Evolutionary conservation across 1,284 basidiomycete genomes (phyloP).

Genomic region (Irpex rosettiformis): DNA sequence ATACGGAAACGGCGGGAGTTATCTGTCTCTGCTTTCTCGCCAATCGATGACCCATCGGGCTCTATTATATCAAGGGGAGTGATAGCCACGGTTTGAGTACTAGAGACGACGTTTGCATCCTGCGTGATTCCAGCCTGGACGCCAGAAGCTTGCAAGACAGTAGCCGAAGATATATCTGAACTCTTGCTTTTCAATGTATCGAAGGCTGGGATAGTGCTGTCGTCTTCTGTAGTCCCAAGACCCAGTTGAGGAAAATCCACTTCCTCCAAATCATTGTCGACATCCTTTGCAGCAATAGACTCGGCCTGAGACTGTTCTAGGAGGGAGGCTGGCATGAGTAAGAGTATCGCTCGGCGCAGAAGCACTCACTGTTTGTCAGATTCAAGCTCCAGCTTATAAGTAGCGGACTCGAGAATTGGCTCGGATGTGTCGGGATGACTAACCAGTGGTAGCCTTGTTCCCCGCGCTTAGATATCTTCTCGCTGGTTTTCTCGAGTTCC

Average conservation of each 20-base stretch:
- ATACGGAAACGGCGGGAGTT: conserved; percentile 20
- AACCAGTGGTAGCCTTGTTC: too few relatives aligned
- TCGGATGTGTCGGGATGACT: too few relatives aligned
- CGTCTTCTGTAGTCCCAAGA: background rate
- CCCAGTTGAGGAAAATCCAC: too few relatives aligned
- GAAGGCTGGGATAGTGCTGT: background rate
- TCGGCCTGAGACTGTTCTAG: background rate
- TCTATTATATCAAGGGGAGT: background rate
- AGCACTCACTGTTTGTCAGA: too few relatives aligned
- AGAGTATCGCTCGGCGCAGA: too few relatives aligned
- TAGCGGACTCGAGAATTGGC: too few relatives aligned
- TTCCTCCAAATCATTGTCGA: background rate
- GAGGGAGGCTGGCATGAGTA: background rate
- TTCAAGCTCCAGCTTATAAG: too few relatives aligned
- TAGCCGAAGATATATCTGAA: background rate
- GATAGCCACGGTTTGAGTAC: background rate
- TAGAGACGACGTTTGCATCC: background rate
- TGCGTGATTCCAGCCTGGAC: background rate
- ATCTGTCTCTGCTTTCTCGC: conserved; percentile 25
- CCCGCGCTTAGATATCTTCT: too few relatives aligned
- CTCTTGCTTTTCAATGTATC: background rate
- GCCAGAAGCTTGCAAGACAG: background rate
- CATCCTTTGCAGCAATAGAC: background rate
- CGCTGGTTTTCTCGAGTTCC: too few relatives aligned
- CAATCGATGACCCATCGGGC: background rate